Evolutionary conservation across 2,329 filamentous ascomycete species (phyloP).

Genomic region (Xylaria sp.): DNA sequence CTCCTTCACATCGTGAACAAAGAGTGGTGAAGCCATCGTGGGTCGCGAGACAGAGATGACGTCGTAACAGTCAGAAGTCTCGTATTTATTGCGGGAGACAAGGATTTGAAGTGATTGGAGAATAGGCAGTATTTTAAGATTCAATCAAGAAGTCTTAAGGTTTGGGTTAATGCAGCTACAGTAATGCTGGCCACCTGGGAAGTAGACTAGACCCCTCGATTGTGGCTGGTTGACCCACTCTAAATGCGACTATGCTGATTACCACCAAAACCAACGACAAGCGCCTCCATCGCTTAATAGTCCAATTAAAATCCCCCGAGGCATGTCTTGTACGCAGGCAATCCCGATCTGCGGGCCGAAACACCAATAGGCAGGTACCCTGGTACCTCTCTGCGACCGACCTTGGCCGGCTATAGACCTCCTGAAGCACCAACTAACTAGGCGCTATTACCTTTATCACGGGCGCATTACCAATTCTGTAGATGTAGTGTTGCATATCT

Average conservation of each 20-base stretch:
- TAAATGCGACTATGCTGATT: conserved; percentile 12
- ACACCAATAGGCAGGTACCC: conserved; percentile 2
- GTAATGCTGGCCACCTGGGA: not conserved
- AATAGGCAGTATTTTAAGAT: not conserved
- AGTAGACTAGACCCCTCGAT: conserved; percentile 17
- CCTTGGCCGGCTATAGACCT: not conserved
- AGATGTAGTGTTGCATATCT: not conserved
- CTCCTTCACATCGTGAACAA: conserved; percentile 83
- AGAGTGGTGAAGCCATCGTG: conserved; percentile 43
- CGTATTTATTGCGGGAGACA: not conserved
- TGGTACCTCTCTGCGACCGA: not conserved
- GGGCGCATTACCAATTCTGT: not conserved
- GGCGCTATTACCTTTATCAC: no score
- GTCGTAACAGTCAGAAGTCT: not conserved
- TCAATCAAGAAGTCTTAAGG: conserved; percentile 7
- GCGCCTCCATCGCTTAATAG: conserved; percentile 34
- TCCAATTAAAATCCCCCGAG: conserved; percentile 22
- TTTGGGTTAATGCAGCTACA: conserved; percentile 1
- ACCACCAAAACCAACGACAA: conserved; percentile 16
- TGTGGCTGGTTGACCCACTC: conserved; percentile 24
- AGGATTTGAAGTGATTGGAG: not conserved
- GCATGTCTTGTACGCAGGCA: conserved; percentile 18
- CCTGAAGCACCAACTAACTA: not conserved
- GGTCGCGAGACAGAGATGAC: not conserved
- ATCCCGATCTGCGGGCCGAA: conserved; percentile 11